A percentile compares a stretch with the other conserved stretches of the same genome.
Conservation (phyloP, 2,329 filamentous ascomycete genomes). For the Fusarium coicis region DNA sequence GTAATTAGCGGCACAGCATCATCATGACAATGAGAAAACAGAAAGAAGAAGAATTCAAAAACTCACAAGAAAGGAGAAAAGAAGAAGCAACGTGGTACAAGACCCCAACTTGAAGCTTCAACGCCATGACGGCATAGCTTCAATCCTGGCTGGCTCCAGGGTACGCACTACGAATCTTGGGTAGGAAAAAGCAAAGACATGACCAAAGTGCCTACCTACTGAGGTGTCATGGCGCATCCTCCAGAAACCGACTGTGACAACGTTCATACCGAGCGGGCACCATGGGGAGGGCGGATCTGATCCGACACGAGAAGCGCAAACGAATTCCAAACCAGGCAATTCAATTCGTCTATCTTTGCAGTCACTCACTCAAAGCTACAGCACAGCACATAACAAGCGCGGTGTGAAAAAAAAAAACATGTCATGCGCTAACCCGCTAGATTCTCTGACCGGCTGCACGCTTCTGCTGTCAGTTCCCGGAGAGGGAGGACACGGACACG, state of each 20-base stretch:
- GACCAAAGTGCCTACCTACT: neutral
- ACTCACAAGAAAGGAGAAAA: neutral
- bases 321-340: slow-evolving; percentile 26
- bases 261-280: slow-evolving; percentile 2
- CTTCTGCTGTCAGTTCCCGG: slow-evolving; percentile 32
- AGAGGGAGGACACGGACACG: slow-evolving; percentile 10
- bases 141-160: slow-evolving; percentile 27
- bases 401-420: slow-evolving; percentile 16
- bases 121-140: slow-evolving; percentile 34
- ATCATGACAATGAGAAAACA: slow-evolving; percentile 23
- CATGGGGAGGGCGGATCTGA: slow-evolving; percentile 30
- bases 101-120: neutral
- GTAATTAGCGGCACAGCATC: slow-evolving; percentile 32
- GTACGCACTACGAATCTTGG: slow-evolving; percentile 7
- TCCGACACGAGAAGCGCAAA: slow-evolving; percentile 18
- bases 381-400: neutral
- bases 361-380: neutral
- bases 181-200: slow-evolving; percentile 21
- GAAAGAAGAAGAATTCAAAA: slow-evolving; percentile 7
- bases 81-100: slow-evolving; percentile 32
- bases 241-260: neutral
- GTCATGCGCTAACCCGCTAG: slow-evolving; percentile 32
- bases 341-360: slow-evolving; percentile 18
- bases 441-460: slow-evolving; percentile 38
- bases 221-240: slow-evolving; percentile 32